A percentile compares a stretch with the other conserved stretches of the same genome.
These are phyloP conservation scores for Amanita jacksonii DNA, from an alignment of 768 basidiomycete genomes.

Conservation along the genomic window DNA sequence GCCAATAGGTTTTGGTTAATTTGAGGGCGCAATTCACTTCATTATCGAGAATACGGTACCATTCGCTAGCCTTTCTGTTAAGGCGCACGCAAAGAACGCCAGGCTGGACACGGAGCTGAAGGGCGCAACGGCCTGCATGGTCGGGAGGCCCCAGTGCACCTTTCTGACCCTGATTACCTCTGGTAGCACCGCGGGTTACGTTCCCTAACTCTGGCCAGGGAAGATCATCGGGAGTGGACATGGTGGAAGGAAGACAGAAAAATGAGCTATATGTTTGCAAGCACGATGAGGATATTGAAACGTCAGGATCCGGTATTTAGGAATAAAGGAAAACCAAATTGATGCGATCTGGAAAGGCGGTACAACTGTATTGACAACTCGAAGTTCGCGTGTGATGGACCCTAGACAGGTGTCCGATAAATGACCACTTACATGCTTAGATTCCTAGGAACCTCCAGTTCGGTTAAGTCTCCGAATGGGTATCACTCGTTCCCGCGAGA, in stretches of 20 bases:
- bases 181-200: conserved; percentile 73
- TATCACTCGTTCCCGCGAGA: conserved; percentile 10
- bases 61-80: conserved; percentile 71
- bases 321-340: neutral
- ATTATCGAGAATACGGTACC: conserved; percentile 70
- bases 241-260: conserved; percentile 22
- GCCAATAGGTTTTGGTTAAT: conserved; percentile 80
- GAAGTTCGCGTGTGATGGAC: conserved; percentile 9
- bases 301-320: conserved; percentile 3
- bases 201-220: conserved; percentile 84
- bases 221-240: conserved; percentile 61
- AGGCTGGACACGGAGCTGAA: conserved; percentile 79
- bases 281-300: conserved; percentile 9
- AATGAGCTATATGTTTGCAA: conserved; percentile 13
- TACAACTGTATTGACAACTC: conserved; percentile 1
- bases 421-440: conserved; percentile 14
- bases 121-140: conserved; percentile 61
- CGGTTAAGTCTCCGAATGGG: conserved; percentile 2
- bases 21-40: conserved; percentile 78
- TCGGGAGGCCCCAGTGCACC: conserved; percentile 66
- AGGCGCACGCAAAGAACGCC: conserved; percentile 70
- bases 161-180: conserved; percentile 83
- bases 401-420: conserved; percentile 11
- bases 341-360: conserved; percentile 1
- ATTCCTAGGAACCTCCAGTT: conserved; percentile 19